Evolutionary conservation across 257 asterid species (phyloP).

Genomic region (Handroanthus guayacan): DNA sequence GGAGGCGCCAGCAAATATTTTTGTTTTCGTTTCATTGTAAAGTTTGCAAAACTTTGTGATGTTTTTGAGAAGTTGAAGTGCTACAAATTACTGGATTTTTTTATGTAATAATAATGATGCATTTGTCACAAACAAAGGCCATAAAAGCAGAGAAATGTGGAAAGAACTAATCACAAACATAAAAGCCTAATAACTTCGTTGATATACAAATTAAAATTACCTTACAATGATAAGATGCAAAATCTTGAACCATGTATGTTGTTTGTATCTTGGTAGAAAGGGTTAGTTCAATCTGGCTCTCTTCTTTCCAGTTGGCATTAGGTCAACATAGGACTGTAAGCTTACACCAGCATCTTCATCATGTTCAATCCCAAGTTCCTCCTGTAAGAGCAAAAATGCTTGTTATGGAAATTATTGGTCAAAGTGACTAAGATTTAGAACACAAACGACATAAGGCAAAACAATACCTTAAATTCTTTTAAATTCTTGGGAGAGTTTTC

Average conservation of each 20-base stretch:
- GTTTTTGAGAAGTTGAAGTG: not conserved
- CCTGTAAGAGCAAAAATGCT: constrained; percentile 50
- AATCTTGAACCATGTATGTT: constrained; percentile 10
- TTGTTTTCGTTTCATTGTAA: not conserved
- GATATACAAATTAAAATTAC: constrained; percentile 29
- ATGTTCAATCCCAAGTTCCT: constrained; percentile 91
- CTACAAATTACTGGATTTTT: not conserved
- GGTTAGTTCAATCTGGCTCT: constrained; percentile 56
- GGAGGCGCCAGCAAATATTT: not conserved
- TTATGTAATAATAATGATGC: not conserved
- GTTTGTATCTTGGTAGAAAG: constrained; percentile 1
- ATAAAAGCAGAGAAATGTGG: not conserved
- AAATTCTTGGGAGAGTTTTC: constrained; percentile 90
- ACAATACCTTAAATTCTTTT: constrained; percentile 80
- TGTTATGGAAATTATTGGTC: not conserved
- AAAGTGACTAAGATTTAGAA: not conserved
- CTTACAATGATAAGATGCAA: constrained; percentile 7
- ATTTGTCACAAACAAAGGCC: not conserved
- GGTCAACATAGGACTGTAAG: constrained; percentile 74
- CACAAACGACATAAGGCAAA: not conserved
- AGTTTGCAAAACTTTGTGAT: not conserved
- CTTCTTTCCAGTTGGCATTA: constrained; percentile 64
- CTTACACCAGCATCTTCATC: constrained; percentile 88
- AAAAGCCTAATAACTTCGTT: constrained; percentile 6
- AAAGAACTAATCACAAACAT: constrained; percentile 9